Percentiles rank a stretch among this genome's conserved stretches.
Conservation (phyloP, 2,329 filamentous ascomycete species). For the Colletotrichum camelliae region DNA sequence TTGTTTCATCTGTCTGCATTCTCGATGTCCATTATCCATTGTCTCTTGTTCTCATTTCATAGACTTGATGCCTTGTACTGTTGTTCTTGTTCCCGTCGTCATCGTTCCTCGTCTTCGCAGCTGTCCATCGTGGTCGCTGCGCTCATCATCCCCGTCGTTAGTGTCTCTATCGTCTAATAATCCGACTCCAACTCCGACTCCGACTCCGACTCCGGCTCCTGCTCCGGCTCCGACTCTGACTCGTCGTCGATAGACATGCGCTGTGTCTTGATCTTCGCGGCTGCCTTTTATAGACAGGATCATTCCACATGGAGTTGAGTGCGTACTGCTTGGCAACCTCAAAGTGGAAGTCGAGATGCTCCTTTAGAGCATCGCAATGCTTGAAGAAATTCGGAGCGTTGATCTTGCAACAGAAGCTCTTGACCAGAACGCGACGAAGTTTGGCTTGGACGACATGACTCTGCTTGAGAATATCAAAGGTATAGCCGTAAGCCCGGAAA, state of each 20-base stretch:
- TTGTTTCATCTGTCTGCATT: not conserved
- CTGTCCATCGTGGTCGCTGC: not conserved
- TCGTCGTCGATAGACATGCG: not conserved
- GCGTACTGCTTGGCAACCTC: not conserved
- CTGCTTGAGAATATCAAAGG: accelerated
- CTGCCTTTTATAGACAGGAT: accelerated
- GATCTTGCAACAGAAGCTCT: not conserved
- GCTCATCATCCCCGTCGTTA: too few species aligned
- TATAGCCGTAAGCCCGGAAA: accelerated
- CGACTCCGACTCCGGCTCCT: not conserved
- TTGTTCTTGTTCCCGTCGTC: not conserved
- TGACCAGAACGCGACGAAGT: not conserved
- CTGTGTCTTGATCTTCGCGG: not conserved
- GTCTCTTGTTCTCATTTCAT: not conserved
- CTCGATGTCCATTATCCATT: accelerated
- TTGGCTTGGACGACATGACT: accelerated
- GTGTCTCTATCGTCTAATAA: not conserved
- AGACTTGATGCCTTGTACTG: not conserved
- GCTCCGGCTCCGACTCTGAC: not conserved
- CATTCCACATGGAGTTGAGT: not conserved
- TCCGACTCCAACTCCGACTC: not conserved
- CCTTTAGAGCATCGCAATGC: not conserved
- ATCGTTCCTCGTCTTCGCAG: not conserved
- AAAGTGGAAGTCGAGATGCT: not conserved
- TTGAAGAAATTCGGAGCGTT: not conserved